A percentile compares a stretch with the other conserved stretches of the same genome.
Evolutionary conservation across 805 yeast genomes (phyloP).

Genomic region (Ogataea methanolica): DNA sequence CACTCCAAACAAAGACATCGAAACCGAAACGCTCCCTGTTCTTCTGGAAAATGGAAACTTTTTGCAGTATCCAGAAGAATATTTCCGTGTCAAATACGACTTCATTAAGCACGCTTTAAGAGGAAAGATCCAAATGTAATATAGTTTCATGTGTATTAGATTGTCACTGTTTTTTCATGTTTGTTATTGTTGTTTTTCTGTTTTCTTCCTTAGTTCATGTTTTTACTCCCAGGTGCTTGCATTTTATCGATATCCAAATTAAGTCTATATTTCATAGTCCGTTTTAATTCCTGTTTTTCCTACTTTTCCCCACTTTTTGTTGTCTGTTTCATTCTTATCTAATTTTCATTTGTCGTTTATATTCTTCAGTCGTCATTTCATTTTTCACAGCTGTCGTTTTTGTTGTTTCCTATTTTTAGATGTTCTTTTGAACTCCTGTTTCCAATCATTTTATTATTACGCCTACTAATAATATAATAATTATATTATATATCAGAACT

Average conservation of each 20-base stretch:
- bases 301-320: background rate
- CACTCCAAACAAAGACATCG: conserved; percentile 68
- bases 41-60: conserved; percentile 41
- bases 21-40: conserved; percentile 54
- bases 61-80: conserved; percentile 38
- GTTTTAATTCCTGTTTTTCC: too few species aligned
- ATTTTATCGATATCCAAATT: background rate
- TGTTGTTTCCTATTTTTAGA: too few species aligned
- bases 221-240: background rate
- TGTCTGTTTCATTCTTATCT: background rate
- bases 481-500: too few species aligned
- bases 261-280: background rate
- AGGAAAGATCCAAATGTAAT: conserved; percentile 27
- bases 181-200: conserved; percentile 13
- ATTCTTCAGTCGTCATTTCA: too few species aligned
- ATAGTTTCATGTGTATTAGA: background rate
- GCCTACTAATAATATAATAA: too few species aligned
- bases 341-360: background rate
- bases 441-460: too few species aligned
- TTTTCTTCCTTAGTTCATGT: background rate
- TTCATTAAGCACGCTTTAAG: conserved; percentile 66
- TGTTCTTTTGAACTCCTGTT: too few species aligned
- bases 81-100: conserved; percentile 44
- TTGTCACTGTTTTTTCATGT: conserved; percentile 20
- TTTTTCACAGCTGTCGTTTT: too few species aligned